Evolutionary conservation across 257 asterid species (phyloP).

Genomic region (Penstemon eatonii): DNA sequence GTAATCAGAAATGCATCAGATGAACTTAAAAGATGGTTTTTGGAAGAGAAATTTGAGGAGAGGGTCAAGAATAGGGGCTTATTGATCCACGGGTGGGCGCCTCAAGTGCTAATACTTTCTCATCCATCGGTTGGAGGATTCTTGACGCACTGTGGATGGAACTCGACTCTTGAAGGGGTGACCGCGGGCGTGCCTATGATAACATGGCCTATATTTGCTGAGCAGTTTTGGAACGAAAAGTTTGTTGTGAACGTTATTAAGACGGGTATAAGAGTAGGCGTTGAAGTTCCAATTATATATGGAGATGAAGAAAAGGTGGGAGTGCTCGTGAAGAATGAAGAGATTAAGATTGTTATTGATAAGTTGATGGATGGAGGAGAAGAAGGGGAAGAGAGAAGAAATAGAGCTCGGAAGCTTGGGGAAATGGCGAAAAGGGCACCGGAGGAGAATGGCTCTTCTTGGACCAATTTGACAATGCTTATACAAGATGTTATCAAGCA

Average conservation of each 20-base stretch:
- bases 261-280: constrained; percentile 51
- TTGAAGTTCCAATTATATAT: constrained; percentile 32
- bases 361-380: constrained; percentile 41
- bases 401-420: constrained; percentile 39
- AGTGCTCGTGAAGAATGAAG: constrained; percentile 32
- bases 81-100: constrained; percentile 58
- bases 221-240: constrained; percentile 67
- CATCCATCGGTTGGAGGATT: constrained; percentile 55
- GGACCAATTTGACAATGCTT: constrained; percentile 28
- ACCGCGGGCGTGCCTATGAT: constrained; percentile 51
- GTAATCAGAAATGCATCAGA: constrained; percentile 35
- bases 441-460: constrained; percentile 45
- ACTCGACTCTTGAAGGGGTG: constrained; percentile 58
- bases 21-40: constrained; percentile 42
- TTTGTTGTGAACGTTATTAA: constrained; percentile 39
- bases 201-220: constrained; percentile 60
- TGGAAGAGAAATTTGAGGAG: constrained; percentile 47
- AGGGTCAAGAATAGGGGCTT: constrained; percentile 36
- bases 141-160: constrained; percentile 74
- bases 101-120: constrained; percentile 53
- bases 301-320: constrained; percentile 46
- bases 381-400: constrained; percentile 41
- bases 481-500: constrained; percentile 36
- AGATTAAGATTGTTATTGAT: constrained; percentile 23
- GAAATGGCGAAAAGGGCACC: constrained; percentile 40